These are phyloP conservation scores for Fusarium sp. DNA, from an alignment of 2,329 filamentous ascomycete genomes.

Conservation along the genomic window DNA sequence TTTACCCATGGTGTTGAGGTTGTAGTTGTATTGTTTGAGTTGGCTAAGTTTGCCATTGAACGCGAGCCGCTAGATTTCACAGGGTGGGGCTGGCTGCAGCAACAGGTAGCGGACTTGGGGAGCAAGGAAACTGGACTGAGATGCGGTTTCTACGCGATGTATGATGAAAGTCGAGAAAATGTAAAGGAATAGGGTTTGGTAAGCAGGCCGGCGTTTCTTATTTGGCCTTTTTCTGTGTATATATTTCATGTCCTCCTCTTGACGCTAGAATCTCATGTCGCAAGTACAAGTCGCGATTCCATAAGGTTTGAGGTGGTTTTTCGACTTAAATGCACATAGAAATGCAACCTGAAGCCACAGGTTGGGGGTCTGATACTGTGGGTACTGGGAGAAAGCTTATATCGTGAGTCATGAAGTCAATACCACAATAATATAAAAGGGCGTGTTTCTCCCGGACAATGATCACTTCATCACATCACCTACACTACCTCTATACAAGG, in stretches of 20 bases:
- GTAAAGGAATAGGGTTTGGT: fast-evolving
- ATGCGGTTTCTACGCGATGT: not conserved
- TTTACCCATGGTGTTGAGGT: slow-evolving; percentile 76
- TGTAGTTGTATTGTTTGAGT: slow-evolving; percentile 14
- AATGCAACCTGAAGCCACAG: not conserved
- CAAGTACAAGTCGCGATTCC: not conserved
- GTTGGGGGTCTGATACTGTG: fast-evolving
- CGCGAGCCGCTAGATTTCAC: not conserved
- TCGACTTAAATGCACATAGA: too few relatives aligned
- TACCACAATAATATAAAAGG: not conserved
- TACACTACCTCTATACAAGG: not conserved
- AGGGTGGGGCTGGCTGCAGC: not conserved
- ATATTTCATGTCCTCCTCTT: not conserved
- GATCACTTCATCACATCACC: not conserved
- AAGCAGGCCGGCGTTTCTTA: fast-evolving
- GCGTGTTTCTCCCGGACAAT: not conserved
- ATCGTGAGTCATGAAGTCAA: not conserved
- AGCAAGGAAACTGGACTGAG: not conserved
- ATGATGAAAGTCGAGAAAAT: fast-evolving
- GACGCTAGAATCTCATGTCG: fast-evolving
- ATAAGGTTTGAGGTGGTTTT: too few relatives aligned
- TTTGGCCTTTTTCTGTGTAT: not conserved
- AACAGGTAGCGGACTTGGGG: not conserved
- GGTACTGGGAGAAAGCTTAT: fast-evolving
- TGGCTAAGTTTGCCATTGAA: not conserved